Evolutionary conservation across 306 rosid genomes (phyloP), one percentile per base, ranked within the genome.

Genomic region (Citrullus colocynthis): DNA sequence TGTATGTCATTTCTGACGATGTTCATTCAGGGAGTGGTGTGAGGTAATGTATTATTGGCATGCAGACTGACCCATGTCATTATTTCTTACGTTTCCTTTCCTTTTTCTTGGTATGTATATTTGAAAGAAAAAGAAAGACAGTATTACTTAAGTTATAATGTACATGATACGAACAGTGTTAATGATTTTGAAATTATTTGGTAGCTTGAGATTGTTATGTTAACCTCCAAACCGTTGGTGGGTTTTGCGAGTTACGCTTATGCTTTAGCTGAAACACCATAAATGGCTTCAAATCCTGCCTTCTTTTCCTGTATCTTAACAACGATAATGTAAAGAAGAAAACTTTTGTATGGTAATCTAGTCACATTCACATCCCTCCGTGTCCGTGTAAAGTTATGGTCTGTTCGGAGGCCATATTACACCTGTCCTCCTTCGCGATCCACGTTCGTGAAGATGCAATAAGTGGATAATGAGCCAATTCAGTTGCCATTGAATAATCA

Each of bases 21-120:
- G 85, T 79, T 64, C 82, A 81, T 79, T 64, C 83, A 83, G 79
- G 79, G 84, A 80, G 83, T 85, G 80, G 84, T 77, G 86, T 87
- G 88, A 78, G 71, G 82, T 81, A 30, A 64, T 69, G 58, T 64
- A 75, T 59, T 73, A 18, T 79, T 63, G 66, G 85, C 39, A 55
- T 77, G 85, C 60, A 21, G 45, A 34, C 49, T 54, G 78, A 54
- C 34, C 74, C 78, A 32, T 56, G 62, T 36, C 78, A 74, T 74
- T 74, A 52, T 74, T 55, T 74, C 78, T 55, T 74, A 32, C 37
- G 13, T 48, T 72, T 45, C 11, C 36, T 71, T 48, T 28, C 32
- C 24, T 49, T 8, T 32, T 54, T 36, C 59, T 36, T 72, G 58
- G 6, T 72, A 13, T 74, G 78, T 74, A 74, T 74, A 74, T 52